phyloP scores from a whole-genome alignment of 2,329 filamentous ascomycete genomes.

The Pseudogymnoascus sp. region DNA sequence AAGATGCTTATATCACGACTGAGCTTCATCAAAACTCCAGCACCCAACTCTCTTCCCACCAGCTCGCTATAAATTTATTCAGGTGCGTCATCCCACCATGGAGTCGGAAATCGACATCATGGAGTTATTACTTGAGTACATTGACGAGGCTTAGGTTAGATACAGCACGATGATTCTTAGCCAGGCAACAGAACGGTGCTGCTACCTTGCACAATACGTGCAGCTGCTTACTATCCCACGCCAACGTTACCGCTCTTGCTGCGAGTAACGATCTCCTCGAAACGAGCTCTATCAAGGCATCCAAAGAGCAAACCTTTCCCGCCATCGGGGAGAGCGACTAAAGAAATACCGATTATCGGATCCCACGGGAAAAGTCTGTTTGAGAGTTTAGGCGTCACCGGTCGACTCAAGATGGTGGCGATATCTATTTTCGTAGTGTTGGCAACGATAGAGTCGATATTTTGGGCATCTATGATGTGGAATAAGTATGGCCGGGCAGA shows the following conservation, averaged over 20 bases:
- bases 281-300: background rate
- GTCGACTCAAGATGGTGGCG: background rate
- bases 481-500: background rate
- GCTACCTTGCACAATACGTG: background rate
- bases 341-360: background rate
- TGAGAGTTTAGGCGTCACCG: background rate
- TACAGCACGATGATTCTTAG: background rate
- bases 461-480: background rate
- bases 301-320: no score
- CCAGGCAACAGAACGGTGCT: background rate
- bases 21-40: background rate
- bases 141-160: background rate
- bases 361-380: background rate
- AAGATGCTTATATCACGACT: background rate
- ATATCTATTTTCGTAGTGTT: background rate
- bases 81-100: background rate
- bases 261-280: no score
- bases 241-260: background rate
- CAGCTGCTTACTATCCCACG: background rate
- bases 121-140: background rate
- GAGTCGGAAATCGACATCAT: no score
- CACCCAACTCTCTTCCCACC: background rate
- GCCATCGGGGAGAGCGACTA: no score
- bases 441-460: background rate
- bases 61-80: background rate